A percentile compares a stretch with the other conserved stretches of the same genome.
These are phyloP conservation scores for Eutypella sp. DNA, from an alignment of 2,329 filamentous ascomycete genomes.

Conservation along the genomic window DNA sequence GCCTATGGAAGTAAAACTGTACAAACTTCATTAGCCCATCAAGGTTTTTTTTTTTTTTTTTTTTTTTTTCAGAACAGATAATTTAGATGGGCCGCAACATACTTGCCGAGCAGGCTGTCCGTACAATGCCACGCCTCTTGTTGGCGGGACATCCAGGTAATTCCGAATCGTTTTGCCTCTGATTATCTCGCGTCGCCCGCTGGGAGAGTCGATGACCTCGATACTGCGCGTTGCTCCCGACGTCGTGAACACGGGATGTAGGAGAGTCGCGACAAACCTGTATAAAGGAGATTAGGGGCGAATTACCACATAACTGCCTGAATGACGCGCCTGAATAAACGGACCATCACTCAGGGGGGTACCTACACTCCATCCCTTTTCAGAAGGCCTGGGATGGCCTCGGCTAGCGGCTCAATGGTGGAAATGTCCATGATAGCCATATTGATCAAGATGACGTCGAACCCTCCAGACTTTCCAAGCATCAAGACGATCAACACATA, in stretches of 20 bases:
- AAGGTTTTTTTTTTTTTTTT: too few relatives aligned
- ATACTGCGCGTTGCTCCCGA: constrained; percentile 35
- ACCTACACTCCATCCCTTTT: constrained; percentile 37
- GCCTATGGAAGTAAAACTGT: constrained; percentile 39
- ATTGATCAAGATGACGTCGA: constrained; percentile 42
- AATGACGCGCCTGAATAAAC: background rate
- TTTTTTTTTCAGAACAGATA: background rate
- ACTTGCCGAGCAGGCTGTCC: constrained; percentile 32
- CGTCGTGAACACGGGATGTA: constrained; percentile 47
- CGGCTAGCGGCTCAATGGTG: constrained; percentile 36
- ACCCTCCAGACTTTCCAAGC: constrained; percentile 25
- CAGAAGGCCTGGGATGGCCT: constrained; percentile 35
- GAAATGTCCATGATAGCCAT: constrained; percentile 47
- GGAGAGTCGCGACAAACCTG: constrained; percentile 41
- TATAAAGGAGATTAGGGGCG: background rate
- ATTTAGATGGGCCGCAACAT: too few relatives aligned
- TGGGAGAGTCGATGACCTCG: constrained; percentile 30
- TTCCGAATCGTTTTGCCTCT: constrained; percentile 33
- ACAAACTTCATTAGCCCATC: background rate
- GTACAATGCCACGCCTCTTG: constrained; percentile 30
- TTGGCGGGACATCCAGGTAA: constrained; percentile 38
- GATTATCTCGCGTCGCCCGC: constrained; percentile 29
- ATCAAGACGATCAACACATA: background rate
- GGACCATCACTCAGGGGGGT: constrained; percentile 1
- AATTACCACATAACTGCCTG: too few relatives aligned